Base-by-base conservation (phyloP, 805 yeast species). In the Starmera pachycereana region DNA sequence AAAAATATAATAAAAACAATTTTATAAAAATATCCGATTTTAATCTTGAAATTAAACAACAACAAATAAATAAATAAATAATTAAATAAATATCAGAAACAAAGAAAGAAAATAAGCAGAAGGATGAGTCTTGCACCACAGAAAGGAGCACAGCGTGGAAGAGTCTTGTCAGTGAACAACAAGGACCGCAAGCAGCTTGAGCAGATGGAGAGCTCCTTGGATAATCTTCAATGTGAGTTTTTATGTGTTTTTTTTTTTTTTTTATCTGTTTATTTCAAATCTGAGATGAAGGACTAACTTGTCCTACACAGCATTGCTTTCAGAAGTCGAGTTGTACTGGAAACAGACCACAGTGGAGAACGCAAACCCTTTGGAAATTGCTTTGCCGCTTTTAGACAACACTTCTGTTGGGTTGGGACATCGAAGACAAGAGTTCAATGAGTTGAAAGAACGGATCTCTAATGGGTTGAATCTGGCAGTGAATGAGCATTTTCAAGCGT, bases 361-460 rank as follows among this genome's bases (percentile, higher is more conserved):
- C 37, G 76, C 86, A 40, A 88, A 87, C 54, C 95, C 96, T 2
- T 69, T 92, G 36, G 96, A 87, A 50, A 66, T 81, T 39, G 96
- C 96, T 0, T 66, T 90, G 32, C 78, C 89, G 1, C 66, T 92
- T 42, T 65, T 88, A 51, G 97, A 90, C 58, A 81, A 79, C 50
- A 78, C 95, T 2, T 83, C 95, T 1, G 92, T 88, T n/a, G 97
- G 97, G 0, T 62, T 85, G 51, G 95, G 95, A 1, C 81, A 79
- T 51, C 74, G 80, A 44, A 68, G 69, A 42, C 69, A 69, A 2
- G 88, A 85, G 44, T 90, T 90, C 49, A 65, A 69, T 34, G 70
- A 71, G 37, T 59, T 87, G 35, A 76, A 80, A 44, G 63, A 65
- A 19, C 65, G 72, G 39, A 71, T 89, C 11, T 73, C 78, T 12